A percentile compares a stretch with the other conserved stretches of the same genome.
Conservation (phyloP, 2,329 filamentous ascomycete genomes). For the Monosporascus cannonballus region DNA sequence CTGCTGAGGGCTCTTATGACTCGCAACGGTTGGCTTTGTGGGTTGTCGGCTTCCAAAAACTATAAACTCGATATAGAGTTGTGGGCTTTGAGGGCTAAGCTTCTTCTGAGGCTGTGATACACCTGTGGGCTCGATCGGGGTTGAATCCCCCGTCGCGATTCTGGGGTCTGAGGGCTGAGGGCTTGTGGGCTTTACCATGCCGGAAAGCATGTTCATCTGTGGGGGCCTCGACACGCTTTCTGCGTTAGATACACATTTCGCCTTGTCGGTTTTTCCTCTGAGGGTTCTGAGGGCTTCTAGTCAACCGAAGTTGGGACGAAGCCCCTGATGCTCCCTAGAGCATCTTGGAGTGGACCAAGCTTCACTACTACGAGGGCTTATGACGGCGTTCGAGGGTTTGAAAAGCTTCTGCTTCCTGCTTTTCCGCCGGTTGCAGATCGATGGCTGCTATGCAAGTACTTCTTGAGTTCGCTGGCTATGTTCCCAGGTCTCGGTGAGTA, state of each 20-base stretch:
- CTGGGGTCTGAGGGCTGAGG: slow-evolving; percentile 19
- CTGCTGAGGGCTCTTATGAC: slow-evolving; percentile 38
- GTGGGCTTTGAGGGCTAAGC: slow-evolving; percentile 50
- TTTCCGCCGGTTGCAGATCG: background rate
- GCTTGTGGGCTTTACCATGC: slow-evolving; percentile 15
- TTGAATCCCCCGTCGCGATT: slow-evolving; percentile 24
- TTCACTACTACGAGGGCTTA: slow-evolving; percentile 27
- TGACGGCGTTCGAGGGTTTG: slow-evolving; percentile 27
- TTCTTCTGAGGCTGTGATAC: slow-evolving; percentile 41
- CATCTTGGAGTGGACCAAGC: slow-evolving; percentile 25
- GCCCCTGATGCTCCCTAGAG: slow-evolving; percentile 19
- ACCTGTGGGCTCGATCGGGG: slow-evolving; percentile 48
- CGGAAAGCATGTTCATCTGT: slow-evolving; percentile 10
- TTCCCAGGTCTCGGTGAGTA: background rate
- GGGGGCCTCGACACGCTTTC: slow-evolving; percentile 11
- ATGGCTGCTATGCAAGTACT: background rate
- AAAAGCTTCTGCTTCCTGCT: slow-evolving; percentile 12
- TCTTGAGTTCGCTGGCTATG: background rate
- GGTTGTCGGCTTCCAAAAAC: slow-evolving; percentile 49
- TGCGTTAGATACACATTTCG: slow-evolving; percentile 8
- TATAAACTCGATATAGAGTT: slow-evolving; percentile 30
- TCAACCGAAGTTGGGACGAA: slow-evolving; percentile 26
- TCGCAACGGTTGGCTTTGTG: slow-evolving; percentile 47
- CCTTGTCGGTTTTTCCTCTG: slow-evolving; percentile 26
- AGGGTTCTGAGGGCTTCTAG: slow-evolving; percentile 28